Base-by-base conservation (phyloP, 1,284 basidiomycete genomes). In the Neonothopanus nambi region DNA sequence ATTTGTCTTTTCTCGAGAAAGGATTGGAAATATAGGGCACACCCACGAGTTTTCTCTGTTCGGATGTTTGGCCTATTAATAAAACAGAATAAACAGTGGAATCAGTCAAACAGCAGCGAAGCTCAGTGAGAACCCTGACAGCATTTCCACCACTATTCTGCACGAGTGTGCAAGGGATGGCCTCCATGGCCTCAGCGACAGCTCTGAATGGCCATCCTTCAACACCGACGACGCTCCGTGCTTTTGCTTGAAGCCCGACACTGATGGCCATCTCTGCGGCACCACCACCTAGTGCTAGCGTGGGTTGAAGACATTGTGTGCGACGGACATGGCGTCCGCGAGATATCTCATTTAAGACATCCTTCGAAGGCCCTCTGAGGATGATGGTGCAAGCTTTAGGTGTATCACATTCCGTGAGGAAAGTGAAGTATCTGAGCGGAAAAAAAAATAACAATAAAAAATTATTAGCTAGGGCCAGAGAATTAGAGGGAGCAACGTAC, bases 371-470 rank as follows among this genome's bases (percentile, higher is more conserved):
- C 1, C 96, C 96, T 39, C 96, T 93, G n/a, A 99, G 88, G 48
- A 99, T 83, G 71, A 99, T 95, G 8, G 96, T 98, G 80, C 96
- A 99, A 2, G 97, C 96, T 75, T 98, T 98, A 26, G 96, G 96
- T n/a, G 83, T 79, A 43, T 78, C 77, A 78, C 97, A 99, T 68
- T 94, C 85, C 33, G 92, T 93, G 52, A 98, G 79, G 85, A 98
- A 98, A 39, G 95, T 91, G 69, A 98, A 99, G 79, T 98, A 97
- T 67, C 91, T 93, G 59, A 30, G 21, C 36, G 20, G 38, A 44
- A 48, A n/a, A n/a, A n/a, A n/a, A n/a, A n/a, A 41, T 35, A 48
- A n/a, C n/a, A n/a, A 30, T 33, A 24, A 33, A n/a, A n/a, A n/a
- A n/a, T n/a, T n/a, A 21, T 55, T 23, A 57, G 43, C 36, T 33